Percentiles rank a stretch among this genome's conserved stretches.
phyloP scores from a whole-genome alignment of 257 asterid genomes.

The Marsdenia floribunda region DNA sequence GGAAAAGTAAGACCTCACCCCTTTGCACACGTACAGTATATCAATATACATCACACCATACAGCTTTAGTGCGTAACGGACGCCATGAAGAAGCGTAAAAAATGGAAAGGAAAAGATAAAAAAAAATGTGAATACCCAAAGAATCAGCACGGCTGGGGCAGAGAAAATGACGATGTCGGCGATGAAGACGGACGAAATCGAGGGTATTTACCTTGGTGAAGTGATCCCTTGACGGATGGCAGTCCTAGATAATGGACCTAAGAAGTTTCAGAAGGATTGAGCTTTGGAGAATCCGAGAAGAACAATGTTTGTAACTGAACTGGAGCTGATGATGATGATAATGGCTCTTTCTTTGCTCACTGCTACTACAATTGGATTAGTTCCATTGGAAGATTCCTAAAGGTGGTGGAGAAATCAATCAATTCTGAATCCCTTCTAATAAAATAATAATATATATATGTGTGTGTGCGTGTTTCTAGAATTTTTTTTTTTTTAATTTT shows the following conservation, averaged over 20 bases:
- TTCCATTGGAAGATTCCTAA: slow-evolving; percentile 6
- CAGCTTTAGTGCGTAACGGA: neutral
- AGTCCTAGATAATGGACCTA: neutral
- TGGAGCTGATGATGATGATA: too few species aligned
- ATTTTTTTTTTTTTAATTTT: too few species aligned
- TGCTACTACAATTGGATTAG: neutral
- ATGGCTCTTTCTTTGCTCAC: neutral
- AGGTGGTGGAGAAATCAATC: slow-evolving; percentile 20
- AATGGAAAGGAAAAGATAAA: neutral
- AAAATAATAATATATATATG: too few species aligned
- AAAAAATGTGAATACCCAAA: slow-evolving; percentile 10
- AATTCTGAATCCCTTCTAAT: neutral
- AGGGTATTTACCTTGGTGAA: neutral
- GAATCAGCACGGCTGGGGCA: neutral
- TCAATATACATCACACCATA: neutral
- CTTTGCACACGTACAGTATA: neutral
- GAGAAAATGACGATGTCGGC: neutral
- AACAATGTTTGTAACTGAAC: slow-evolving; percentile 10
- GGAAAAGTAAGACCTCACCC: slow-evolving; percentile 1
- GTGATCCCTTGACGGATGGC: neutral
- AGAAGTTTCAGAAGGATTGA: neutral
- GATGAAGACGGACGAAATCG: neutral
- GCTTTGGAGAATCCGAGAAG: slow-evolving; percentile 31
- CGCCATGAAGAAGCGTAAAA: neutral
- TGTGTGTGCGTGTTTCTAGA: neutral